Percentiles rank a stretch among this genome's conserved stretches.
Conservation (phyloP, 257 asterid genomes). For the Solanum infundibuliforme region DNA sequence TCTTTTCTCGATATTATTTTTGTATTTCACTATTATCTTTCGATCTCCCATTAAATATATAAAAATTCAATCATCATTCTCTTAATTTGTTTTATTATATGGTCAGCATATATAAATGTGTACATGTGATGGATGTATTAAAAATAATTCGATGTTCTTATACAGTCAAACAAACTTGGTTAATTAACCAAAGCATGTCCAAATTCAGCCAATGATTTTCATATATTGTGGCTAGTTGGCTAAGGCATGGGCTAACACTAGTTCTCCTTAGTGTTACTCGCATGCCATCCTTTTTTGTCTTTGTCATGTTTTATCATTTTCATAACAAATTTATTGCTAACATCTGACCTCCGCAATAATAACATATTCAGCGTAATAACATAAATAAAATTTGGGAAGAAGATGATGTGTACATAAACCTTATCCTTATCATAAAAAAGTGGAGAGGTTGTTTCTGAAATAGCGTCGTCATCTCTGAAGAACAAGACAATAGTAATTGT, state of each 20-base stretch:
- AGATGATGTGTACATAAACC: accelerated
- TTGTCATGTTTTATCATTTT: not conserved
- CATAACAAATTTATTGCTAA: not conserved
- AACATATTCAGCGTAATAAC: not conserved
- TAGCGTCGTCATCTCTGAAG: not conserved
- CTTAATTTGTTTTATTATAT: not conserved
- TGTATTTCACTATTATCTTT: conserved; percentile 32
- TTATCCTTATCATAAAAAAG: not conserved
- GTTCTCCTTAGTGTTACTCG: not conserved
- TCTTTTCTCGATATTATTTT: conserved; percentile 31
- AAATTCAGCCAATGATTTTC: not conserved
- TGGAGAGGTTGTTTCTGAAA: accelerated
- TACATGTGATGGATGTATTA: not conserved
- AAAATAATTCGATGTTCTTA: not conserved
- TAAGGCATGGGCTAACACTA: not conserved
- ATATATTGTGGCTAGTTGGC: not conserved
- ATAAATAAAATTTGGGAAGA: not conserved
- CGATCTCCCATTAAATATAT: conserved; percentile 27
- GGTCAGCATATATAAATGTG: not conserved
- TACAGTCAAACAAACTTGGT: not conserved
- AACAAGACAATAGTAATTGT: not conserved
- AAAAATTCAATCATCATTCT: conserved; percentile 20
- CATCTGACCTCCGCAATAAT: accelerated
- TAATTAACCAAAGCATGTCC: not conserved
- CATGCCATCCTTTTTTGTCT: not conserved